Base-by-base conservation (phyloP, 116 monocot species). In the Trichopus zeylanicus region DNA sequence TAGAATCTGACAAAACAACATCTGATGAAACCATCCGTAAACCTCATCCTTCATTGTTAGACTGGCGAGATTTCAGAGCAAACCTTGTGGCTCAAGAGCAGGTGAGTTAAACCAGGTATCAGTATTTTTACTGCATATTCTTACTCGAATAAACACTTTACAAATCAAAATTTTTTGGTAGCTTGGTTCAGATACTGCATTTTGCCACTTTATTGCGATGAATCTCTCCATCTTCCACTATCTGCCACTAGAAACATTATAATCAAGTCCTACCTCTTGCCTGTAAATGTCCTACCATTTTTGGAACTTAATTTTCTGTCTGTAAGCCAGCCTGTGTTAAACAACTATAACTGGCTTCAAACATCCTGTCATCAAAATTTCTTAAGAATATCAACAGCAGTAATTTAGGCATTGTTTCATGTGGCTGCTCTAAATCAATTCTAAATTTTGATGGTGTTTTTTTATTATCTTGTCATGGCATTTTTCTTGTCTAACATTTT, bases 61-160 rank as follows among this genome's bases (percentile, higher is more conserved):
- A 94, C 55, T 94, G 93, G 93, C 55, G 93, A 74, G 78, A 89
- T 68, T 89, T 94, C 34, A 88, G 92, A 59, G 92, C 92, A 57
- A 73, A 73, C 71, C 87, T 92, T 64, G 74, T 92, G 30, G 63
- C 69, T 56, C 61, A 59, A 54, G 75, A 75, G 35, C 61, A 81
- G 76, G 92, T 87, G 42, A 12, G 42, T 42, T 42, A 18, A 42
- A 18, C 42, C 16, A 15, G 18, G n/a, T 42, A n/a, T 4, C 39
- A 39, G 4, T 13, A 13, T 42, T 42, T 42, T 42, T 37, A 1
- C n/a, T 0, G 8, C n/a, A n/a, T 42, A 13, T 42, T 13, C 42
- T 42, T 42, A 42, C 42, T 42, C 42, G n/a, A 42, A 16, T 42
- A 3, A 15, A 42, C 15, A 15, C 12, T 12, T 3, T 16, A 16